Percentiles rank a stretch among this genome's conserved stretches.
These are phyloP conservation scores for Colletotrichum abscissum DNA, from an alignment of 2,329 filamentous ascomycete species.

Conservation along the genomic window DNA sequence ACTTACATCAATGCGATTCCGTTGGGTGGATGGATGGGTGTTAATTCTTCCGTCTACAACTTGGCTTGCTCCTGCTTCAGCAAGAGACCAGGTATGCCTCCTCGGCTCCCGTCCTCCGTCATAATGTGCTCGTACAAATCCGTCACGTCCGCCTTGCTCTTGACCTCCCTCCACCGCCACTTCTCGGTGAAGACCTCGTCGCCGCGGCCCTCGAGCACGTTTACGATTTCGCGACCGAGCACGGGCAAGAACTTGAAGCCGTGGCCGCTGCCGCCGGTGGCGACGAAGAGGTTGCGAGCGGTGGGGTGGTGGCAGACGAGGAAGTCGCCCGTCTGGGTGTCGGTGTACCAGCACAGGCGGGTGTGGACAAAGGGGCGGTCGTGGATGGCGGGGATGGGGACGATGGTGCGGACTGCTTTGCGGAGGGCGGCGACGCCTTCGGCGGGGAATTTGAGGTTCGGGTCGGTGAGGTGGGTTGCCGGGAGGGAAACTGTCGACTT, in stretches of 20 bases:
- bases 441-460: conserved; percentile 60
- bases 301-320: conserved; percentile 76
- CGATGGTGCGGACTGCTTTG: conserved; percentile 67
- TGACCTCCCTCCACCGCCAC: conserved; percentile 73
- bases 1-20: neutral
- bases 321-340: conserved; percentile 78
- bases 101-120: conserved; percentile 66
- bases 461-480: conserved; percentile 60
- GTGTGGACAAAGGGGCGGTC: conserved; percentile 71
- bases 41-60: neutral
- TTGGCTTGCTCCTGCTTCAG: conserved; percentile 55
- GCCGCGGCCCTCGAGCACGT: conserved; percentile 61
- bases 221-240: conserved; percentile 70
- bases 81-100: conserved; percentile 58
- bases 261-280: conserved; percentile 73
- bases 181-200: conserved; percentile 64
- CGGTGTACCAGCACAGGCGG: conserved; percentile 80
- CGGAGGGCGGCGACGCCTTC: conserved; percentile 74
- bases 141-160: conserved; percentile 49
- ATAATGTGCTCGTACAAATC: conserved; percentile 51
- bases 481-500: conserved; percentile 49
- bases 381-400: conserved; percentile 66
- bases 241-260: conserved; percentile 78
- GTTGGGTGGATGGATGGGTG: no score
- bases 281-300: conserved; percentile 68